Evolutionary conservation across 192 early-diverging fungal species (phyloP).

Genomic region (Nowakowskiella sp.): DNA sequence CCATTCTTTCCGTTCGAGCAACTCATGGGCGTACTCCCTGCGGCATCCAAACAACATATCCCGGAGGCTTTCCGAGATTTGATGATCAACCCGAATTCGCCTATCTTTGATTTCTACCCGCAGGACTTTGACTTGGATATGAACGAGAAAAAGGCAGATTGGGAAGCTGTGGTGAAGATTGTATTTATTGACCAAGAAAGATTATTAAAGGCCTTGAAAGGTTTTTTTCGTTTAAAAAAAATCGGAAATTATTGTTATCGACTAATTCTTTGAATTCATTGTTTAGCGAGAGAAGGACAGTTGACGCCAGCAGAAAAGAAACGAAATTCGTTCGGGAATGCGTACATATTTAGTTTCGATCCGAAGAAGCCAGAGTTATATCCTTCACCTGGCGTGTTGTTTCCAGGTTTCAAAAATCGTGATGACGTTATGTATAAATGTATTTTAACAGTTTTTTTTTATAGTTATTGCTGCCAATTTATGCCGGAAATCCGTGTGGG

Average conservation of each 20-base stretch:
- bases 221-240: constrained; percentile 6
- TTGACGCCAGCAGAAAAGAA: constrained; percentile 62
- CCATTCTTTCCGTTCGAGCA: constrained; percentile 93
- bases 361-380: constrained; percentile 27
- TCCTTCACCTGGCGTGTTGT: constrained; percentile 50
- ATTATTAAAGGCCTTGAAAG: constrained; percentile 62
- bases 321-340: constrained; percentile 65
- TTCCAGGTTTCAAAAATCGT: constrained; percentile 79
- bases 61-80: constrained; percentile 41
- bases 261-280: constrained; percentile 7
- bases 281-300: constrained; percentile 45
- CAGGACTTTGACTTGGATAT: constrained; percentile 81
- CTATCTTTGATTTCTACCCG: constrained; percentile 95
- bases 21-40: constrained; percentile 92
- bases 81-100: constrained; percentile 75
- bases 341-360: constrained; percentile 58
- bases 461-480: background rate
- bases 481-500: background rate
- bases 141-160: constrained; percentile 91
- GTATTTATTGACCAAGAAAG: constrained; percentile 90
- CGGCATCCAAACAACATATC: constrained; percentile 58
- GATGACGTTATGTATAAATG: too few species aligned
- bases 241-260: background rate
- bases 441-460: background rate
- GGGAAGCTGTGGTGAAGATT: constrained; percentile 84